phyloP scores from a whole-genome alignment of 495 filamentous ascomycete species.

The Cercophora sp. region DNA sequence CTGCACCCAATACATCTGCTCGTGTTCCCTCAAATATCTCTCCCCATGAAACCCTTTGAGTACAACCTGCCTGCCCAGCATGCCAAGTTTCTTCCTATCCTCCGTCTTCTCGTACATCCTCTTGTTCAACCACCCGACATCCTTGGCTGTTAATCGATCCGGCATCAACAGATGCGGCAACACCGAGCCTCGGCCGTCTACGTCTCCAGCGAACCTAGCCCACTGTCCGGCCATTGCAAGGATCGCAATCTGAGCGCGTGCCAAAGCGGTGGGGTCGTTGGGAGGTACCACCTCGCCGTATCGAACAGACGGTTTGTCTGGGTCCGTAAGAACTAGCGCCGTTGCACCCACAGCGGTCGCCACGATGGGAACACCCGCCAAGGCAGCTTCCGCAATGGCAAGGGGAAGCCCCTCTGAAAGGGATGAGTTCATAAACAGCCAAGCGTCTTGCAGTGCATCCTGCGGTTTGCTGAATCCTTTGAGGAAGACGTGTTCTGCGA shows the following conservation, averaged over 20 bases:
- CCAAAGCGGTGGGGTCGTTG: conserved; percentile 56
- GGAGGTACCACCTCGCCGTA: conserved; percentile 62
- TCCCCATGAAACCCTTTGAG: conserved; percentile 59
- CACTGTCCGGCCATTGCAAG: conserved; percentile 59
- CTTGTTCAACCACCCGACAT: conserved; percentile 51
- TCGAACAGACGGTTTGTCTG: conserved; percentile 48
- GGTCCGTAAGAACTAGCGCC: conserved; percentile 58
- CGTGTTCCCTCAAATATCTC: conserved; percentile 63
- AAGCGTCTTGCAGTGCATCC: conserved; percentile 56
- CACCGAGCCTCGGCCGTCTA: conserved; percentile 15
- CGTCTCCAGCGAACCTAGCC: conserved; percentile 30
- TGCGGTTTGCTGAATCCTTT: conserved; percentile 55
- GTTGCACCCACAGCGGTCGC: conserved; percentile 64
- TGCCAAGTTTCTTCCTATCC: conserved; percentile 55
- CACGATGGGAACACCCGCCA: conserved; percentile 61
- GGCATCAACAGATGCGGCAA: conserved; percentile 38
- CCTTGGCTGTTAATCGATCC: conserved; percentile 42
- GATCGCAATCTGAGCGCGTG: conserved; percentile 59
- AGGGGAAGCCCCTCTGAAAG: conserved; percentile 63
- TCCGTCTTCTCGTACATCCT: conserved; percentile 62
- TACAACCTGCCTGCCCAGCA: conserved; percentile 58
- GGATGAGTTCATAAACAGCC: conserved; percentile 66
- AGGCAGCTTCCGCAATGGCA: conserved; percentile 61
- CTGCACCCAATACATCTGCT: conserved; percentile 64
- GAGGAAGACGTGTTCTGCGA: conserved; percentile 50